phyloP scores from a whole-genome alignment of 345 rosid genomes.

The Citrus australasica region DNA sequence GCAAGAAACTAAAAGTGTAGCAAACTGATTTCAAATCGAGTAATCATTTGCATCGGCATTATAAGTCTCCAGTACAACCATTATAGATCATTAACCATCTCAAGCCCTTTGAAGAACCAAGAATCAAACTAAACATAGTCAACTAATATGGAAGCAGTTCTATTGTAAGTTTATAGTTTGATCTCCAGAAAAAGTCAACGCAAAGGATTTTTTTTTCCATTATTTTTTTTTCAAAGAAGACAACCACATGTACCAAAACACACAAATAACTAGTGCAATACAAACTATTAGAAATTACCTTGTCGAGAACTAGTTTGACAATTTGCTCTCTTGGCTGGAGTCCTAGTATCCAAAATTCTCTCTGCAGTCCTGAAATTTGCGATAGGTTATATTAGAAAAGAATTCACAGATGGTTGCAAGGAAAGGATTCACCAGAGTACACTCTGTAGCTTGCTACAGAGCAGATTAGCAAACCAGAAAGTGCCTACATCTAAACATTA shows the following conservation, averaged over 20 bases:
- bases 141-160: neutral
- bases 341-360: constrained; percentile 55
- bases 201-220: no score
- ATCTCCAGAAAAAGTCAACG: no score
- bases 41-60: neutral
- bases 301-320: constrained; percentile 44
- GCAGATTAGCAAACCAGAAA: neutral
- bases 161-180: neutral
- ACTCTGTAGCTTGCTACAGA: neutral
- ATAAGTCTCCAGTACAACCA: neutral
- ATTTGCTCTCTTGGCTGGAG: constrained; percentile 62
- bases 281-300: constrained; percentile 37
- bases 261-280: neutral
- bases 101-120: neutral
- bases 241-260: neutral
- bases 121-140: neutral
- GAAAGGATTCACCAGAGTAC: neutral
- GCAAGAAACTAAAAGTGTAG: neutral
- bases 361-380: constrained; percentile 56
- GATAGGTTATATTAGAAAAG: neutral
- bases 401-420: constrained; percentile 3
- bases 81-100: neutral
- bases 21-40: neutral
- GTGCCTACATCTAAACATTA: neutral
- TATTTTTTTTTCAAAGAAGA: neutral